Conservation (phyloP, 2,329 filamentous ascomycete species). For the Epichloe coenophiala region DNA sequence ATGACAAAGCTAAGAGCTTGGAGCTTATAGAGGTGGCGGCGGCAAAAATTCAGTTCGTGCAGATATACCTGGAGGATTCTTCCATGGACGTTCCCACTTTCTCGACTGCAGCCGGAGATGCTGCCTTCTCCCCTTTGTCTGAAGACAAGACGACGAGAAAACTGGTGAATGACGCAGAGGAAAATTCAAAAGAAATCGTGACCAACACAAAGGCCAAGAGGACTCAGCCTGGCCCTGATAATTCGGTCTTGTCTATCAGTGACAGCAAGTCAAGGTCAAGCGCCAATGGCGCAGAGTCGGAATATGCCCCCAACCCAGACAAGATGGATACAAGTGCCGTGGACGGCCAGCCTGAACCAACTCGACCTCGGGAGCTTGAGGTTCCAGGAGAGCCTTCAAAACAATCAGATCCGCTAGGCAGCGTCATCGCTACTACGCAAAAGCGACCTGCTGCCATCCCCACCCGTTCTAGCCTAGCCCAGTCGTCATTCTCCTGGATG, state of each 20-base stretch:
- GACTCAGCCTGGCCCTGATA: not conserved
- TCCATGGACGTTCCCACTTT: constrained; percentile 32
- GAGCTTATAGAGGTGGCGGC: constrained; percentile 44
- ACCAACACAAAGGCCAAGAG: not conserved
- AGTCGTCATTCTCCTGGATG: constrained; percentile 73
- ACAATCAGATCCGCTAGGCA: not conserved
- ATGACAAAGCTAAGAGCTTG: constrained; percentile 34
- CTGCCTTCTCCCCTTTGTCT: not conserved
- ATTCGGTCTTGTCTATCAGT: not conserved
- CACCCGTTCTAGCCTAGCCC: constrained; percentile 52
- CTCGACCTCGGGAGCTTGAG: not conserved
- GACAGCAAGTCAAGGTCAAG: not conserved
- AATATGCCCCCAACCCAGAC: not conserved
- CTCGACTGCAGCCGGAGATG: not conserved
- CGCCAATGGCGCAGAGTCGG: not conserved
- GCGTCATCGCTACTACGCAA: constrained; percentile 1
- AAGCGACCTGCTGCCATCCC: constrained; percentile 31
- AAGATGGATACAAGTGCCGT: not conserved
- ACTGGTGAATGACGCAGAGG: not conserved
- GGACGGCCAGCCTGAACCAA: not conserved
- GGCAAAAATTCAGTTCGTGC: constrained; percentile 53
- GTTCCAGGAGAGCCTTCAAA: not conserved
- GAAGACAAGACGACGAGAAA: not conserved
- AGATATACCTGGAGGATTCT: constrained; percentile 45
- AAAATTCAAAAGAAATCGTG: not conserved